Conservation (phyloP, 768 basidiomycete species). For the Saitozyma podzolica region DNA sequence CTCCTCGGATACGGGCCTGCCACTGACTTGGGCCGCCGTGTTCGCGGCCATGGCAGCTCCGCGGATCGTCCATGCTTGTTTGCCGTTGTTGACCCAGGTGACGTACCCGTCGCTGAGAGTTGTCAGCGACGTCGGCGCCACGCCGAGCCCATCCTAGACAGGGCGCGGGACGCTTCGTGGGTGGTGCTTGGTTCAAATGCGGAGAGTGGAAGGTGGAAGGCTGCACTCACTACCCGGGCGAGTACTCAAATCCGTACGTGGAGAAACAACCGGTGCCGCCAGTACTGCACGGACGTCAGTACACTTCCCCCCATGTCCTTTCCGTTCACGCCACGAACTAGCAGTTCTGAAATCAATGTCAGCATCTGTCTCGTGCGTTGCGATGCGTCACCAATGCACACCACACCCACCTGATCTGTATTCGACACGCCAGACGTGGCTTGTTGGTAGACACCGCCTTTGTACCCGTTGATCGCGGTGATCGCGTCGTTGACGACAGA, state of each 20-base stretch:
- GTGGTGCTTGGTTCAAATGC: too few species aligned
- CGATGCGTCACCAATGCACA: neutral
- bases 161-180: too few species aligned
- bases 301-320: neutral
- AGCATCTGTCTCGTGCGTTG: neutral
- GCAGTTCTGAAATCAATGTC: conserved; percentile 54
- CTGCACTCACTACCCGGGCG: conserved; percentile 61
- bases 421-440: conserved; percentile 70
- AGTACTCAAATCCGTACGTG: conserved; percentile 79
- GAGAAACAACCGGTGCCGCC: conserved; percentile 60
- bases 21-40: conserved; percentile 63
- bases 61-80: conserved; percentile 62
- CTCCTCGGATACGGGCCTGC: conserved; percentile 73
- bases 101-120: conserved; percentile 61
- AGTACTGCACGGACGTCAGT: conserved; percentile 23
- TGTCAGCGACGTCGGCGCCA: conserved; percentile 20
- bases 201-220: too few species aligned
- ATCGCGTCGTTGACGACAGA: conserved; percentile 58
- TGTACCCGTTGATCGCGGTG: conserved; percentile 38
- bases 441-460: conserved; percentile 77
- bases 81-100: conserved; percentile 68
- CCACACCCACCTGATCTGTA: conserved; percentile 62
- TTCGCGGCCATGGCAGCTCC: conserved; percentile 62
- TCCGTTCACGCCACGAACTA: conserved; percentile 57
- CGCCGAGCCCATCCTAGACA: conserved; percentile 50